Base-by-base conservation (phyloP, 345 rosid genomes). In the Raphanus sativus region DNA sequence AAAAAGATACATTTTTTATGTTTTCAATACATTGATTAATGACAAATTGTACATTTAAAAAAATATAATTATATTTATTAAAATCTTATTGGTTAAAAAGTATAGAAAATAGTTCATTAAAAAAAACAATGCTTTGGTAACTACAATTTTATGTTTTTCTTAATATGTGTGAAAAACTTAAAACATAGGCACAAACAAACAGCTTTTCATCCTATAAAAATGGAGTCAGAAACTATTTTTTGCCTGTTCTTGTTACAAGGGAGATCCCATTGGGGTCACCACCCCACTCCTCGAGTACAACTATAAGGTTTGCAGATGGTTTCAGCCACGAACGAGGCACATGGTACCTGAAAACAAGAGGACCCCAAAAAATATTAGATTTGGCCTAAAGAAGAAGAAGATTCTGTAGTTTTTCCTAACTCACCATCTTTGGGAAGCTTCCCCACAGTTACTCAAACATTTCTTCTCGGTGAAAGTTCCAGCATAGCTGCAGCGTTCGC, bases 401-500 rank as follows among this genome's bases (percentile, higher is more conserved):
- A 28, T 42, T 66, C 5, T 2, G 30, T 4, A 26, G 10, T 21
- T 69, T 54, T 50, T 24, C 12, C 30, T 64, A 29, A 94, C 50
- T 64, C 30, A 92, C 97, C 98, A 89, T 95, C 90, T 86, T 74
- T 95, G 99, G 48, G 99, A 92, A 78, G 98, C 85, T 82, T 87
- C 88, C 69, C 99, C 99, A 59, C 99, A 95, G 58, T 89, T 88
- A 50, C 85, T 84, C 48, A 70, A 15, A 77, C 83, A 81, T 59
- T 71, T 76, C 7, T 52, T 71, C 69, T 76, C 80, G 0, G 26
- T 60, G 74, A 16, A 76, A 17, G 74, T 65, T 25, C 80, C 80
- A 13, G 81, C 69, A 30, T 81, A 76, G 73, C 8, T 67, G 54
- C 79, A 80, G 7, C 74, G 58, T 2, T 16, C 15, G 45, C 82